These are phyloP conservation scores for Amanita muscaria DNA, from an alignment of 768 basidiomycete genomes.

Conservation along the genomic window DNA sequence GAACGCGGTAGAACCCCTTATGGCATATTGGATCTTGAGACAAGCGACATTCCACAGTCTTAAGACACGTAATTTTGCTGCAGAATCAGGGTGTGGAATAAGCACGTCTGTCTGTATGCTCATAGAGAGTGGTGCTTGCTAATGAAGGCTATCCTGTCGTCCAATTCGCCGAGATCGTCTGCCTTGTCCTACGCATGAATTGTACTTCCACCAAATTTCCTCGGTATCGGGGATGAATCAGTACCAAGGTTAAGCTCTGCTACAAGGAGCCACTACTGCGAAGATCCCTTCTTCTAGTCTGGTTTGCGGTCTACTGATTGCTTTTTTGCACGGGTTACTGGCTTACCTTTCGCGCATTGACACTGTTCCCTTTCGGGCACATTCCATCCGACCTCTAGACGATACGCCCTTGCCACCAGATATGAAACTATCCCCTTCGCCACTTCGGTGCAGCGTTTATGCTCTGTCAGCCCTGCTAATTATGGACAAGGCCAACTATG, in stretches of 20 bases:
- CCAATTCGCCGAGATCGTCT: neutral
- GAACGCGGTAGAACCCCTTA: neutral
- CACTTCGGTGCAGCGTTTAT: conserved; percentile 1
- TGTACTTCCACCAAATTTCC: neutral
- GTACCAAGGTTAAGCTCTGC: conserved; percentile 6
- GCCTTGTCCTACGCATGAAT: neutral
- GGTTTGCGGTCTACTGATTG: too few relatives aligned
- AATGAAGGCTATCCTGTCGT: neutral
- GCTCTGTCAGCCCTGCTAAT: neutral
- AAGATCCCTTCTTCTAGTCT: conserved; percentile 2
- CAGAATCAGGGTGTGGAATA: neutral
- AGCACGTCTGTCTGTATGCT: too few relatives aligned
- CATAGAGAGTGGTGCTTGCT: too few relatives aligned
- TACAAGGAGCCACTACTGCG: neutral
- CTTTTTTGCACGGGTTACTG: too few relatives aligned
- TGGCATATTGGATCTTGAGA: too few relatives aligned
- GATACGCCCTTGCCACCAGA: neutral
- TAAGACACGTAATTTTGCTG: conserved; percentile 3
- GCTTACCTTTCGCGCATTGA: too few relatives aligned
- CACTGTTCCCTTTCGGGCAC: neutral
- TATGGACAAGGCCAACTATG: neutral
- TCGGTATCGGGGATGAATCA: neutral
- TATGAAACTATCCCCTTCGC: neutral
- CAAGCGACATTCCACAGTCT: too few relatives aligned
- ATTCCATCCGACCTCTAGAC: neutral